These are phyloP conservation scores for Leccinum broughii DNA, from an alignment of 768 basidiomycete species.

Conservation along the genomic window DNA sequence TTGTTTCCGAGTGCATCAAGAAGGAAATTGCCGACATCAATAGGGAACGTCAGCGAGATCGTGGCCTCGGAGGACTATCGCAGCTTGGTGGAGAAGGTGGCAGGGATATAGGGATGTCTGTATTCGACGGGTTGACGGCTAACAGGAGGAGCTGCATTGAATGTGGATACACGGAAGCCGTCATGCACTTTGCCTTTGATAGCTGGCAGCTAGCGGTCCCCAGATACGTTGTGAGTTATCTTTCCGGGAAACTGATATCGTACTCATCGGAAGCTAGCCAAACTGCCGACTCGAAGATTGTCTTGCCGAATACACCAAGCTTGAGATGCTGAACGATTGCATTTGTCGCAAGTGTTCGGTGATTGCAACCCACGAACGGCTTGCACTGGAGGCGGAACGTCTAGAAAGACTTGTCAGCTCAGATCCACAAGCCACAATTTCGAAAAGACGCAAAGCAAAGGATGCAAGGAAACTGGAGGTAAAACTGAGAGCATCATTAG, in stretches of 20 bases:
- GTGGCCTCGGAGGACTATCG: constrained; percentile 65
- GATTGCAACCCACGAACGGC: constrained; percentile 66
- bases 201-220: constrained; percentile 82
- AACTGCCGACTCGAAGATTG: constrained; percentile 78
- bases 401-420: constrained; percentile 41
- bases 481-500: constrained; percentile 60
- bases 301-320: constrained; percentile 82
- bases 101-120: constrained; percentile 57
- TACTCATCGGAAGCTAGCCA: constrained; percentile 40
- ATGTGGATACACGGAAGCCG: constrained; percentile 93
- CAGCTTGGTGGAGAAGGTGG: constrained; percentile 20
- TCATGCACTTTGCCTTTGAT: constrained; percentile 89
- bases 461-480: constrained; percentile 68
- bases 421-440: constrained; percentile 51
- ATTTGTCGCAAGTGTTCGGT: constrained; percentile 92
- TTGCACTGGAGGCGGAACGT: constrained; percentile 61
- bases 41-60: constrained; percentile 66
- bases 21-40: constrained; percentile 77
- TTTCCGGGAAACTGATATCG: neutral
- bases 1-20: constrained; percentile 87
- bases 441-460: constrained; percentile 74
- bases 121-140: constrained; percentile 90
- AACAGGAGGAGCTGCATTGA: constrained; percentile 84
- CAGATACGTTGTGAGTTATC: constrained; percentile 51
- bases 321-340: constrained; percentile 89